Base-by-base conservation (phyloP, 2,329 filamentous ascomycete genomes). In the Paraphoma sp. region DNA sequence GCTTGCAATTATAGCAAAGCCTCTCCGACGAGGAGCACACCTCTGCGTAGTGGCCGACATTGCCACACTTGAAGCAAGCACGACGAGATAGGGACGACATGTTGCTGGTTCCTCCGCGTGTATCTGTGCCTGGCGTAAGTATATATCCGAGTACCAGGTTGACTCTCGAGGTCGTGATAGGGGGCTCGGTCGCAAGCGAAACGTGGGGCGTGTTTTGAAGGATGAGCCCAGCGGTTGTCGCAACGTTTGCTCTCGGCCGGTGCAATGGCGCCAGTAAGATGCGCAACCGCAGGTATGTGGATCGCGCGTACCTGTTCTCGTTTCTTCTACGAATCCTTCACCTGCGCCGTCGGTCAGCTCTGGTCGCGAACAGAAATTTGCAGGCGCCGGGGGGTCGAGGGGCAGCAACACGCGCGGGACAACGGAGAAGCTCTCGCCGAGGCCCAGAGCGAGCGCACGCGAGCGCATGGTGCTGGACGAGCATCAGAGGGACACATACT, bases 1-100 rank as follows among this genome's bases (percentile, higher is more conserved):
- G 90, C 84, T 94, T 94, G 88, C 95, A 99, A 86, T 99, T 99
- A 84, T 99, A 99, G 89, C 95, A 99, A 74, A 99, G 90, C 76
- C 95, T 92, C 86, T 99, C 94, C 58, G 93, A 91, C 58, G 94
- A 97, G 61, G 94, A 95, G 90, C 95, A 99, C 69, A 97, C 93
- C 86, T 98, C 58, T 74, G 68, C 40, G 16, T 42, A 42, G 16
- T 42, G 40, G 12, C 40, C 40, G 11, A 83, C 79, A 65, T 82
- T 80, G 70, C 80, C 81, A 75, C 79, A 83, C 76, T 81, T 82
- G 76, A 82, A 83, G 77, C 81, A 83, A 61, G 81, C 81, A 65
- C 81, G 80, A 68, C 81, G 81, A 67, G 81, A 81, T 61, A 83
- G 79, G 62, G 81, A 83, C 68, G 81, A 82, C 81, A 83, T 83